phyloP scores from a whole-genome alignment of 768 basidiomycete species.

The Xerocomus spinulosus region DNA sequence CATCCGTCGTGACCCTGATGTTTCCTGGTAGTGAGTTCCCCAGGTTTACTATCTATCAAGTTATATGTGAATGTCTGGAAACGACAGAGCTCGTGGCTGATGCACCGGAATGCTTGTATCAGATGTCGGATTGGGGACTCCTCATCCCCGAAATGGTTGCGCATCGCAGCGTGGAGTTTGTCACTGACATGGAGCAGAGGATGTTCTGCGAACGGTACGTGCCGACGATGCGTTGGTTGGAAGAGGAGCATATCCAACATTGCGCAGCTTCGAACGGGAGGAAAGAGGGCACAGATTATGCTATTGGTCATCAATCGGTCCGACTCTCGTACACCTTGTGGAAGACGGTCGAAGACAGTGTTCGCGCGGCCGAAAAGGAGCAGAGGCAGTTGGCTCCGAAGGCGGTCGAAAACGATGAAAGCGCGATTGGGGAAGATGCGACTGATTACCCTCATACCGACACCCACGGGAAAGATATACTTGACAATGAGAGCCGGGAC shows the following conservation, averaged over 20 bases:
- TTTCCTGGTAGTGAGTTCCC: background rate
- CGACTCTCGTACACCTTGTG: slow-evolving; percentile 77
- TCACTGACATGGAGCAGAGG: slow-evolving; percentile 54
- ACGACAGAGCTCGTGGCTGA: background rate
- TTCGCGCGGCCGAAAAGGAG: slow-evolving; percentile 67
- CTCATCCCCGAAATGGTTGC: slow-evolving; percentile 71
- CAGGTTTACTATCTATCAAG: background rate
- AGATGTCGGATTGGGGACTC: too few relatives aligned
- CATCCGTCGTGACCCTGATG: too few relatives aligned
- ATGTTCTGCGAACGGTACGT: slow-evolving; percentile 78
- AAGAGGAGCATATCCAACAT: slow-evolving; percentile 62
- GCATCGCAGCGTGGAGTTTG: slow-evolving; percentile 60
- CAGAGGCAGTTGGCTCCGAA: slow-evolving; percentile 33
- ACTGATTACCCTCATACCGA: slow-evolving; percentile 68
- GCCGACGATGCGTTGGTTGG: slow-evolving; percentile 66
- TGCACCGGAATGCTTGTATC: background rate
- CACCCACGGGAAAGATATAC: slow-evolving; percentile 31
- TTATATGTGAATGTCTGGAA: background rate
- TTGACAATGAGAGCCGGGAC: slow-evolving; percentile 55
- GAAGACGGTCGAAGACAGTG: slow-evolving; percentile 78
- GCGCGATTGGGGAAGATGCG: slow-evolving; percentile 51
- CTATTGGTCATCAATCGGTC: slow-evolving; percentile 58
- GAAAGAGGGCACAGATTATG: slow-evolving; percentile 71
- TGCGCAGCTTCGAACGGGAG: slow-evolving; percentile 75
- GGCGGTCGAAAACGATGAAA: slow-evolving; percentile 54